A percentile compares a stretch with the other conserved stretches of the same genome.
Evolutionary conservation across 148 eudicot species (phyloP).

Genomic region (Rhododendron kiyosumense): DNA sequence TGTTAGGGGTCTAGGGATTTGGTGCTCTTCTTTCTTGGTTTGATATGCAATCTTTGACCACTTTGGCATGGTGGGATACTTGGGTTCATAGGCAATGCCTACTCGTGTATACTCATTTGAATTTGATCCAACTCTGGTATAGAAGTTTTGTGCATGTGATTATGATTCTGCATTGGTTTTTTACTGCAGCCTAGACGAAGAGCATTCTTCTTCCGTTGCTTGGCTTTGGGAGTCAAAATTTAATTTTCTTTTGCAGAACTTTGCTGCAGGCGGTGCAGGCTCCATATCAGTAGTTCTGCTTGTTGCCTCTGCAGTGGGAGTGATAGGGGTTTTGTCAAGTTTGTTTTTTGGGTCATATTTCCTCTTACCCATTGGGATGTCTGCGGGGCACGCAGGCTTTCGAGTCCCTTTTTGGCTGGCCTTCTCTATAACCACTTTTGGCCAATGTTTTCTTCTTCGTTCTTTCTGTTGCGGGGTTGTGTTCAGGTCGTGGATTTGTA

Average conservation of each 20-base stretch:
- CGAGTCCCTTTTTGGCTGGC: conserved; percentile 48
- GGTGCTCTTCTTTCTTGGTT: conserved; percentile 17
- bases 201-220: conserved; percentile 26
- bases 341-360: conserved; percentile 54
- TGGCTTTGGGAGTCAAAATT: conserved; percentile 52
- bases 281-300: conserved; percentile 18
- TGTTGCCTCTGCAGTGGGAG: conserved; percentile 24
- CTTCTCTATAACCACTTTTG: conserved; percentile 70
- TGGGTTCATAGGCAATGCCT: conserved; percentile 24
- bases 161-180: not conserved
- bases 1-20: conserved; percentile 11
- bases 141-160: conserved; percentile 17
- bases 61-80: conserved; percentile 17
- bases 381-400: conserved; percentile 25
- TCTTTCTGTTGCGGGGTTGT: conserved; percentile 61
- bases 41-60: conserved; percentile 21
- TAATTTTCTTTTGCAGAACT: conserved; percentile 54
- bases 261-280: conserved; percentile 15
- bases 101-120: conserved; percentile 24
- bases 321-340: conserved; percentile 26
- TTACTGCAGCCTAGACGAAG: conserved; percentile 14
- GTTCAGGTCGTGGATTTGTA: conserved; percentile 28
- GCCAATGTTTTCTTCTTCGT: conserved; percentile 72
- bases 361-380: conserved; percentile 37
- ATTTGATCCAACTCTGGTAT: conserved; percentile 18